phyloP scores from a whole-genome alignment of 345 rosid genomes.

The Citrus maxima region DNA sequence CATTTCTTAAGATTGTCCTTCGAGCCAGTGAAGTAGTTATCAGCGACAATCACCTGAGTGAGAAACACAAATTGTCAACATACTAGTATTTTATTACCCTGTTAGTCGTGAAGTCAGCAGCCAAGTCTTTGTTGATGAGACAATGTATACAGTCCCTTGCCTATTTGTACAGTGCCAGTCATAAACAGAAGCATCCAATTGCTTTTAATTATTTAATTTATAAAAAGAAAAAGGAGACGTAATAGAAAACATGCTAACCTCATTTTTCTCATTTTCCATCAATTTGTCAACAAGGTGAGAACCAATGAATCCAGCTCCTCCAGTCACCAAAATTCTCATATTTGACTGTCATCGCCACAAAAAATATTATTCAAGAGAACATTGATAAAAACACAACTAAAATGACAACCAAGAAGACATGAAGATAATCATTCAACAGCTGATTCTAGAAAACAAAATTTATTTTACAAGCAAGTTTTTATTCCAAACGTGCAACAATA shows the following conservation, averaged over 20 bases:
- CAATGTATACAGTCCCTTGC: neutral
- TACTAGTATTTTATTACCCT: neutral
- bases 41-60: constrained; percentile 77
- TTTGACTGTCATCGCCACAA: constrained; percentile 54
- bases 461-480: neutral
- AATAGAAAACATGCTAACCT: constrained; percentile 40
- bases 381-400: neutral
- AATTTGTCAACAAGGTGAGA: constrained; percentile 90
- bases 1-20: constrained; percentile 84
- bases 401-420: neutral
- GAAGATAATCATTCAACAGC: neutral
- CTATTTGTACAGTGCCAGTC: neutral
- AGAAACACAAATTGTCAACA: neutral
- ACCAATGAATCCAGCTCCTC: constrained; percentile 98
- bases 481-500: neutral
- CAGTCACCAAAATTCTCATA: constrained; percentile 92
- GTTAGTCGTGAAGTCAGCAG: neutral
- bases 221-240: neutral
- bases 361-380: constrained; percentile 4
- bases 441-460: neutral
- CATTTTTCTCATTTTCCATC: constrained; percentile 94
- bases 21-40: constrained; percentile 91
- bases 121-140: neutral
- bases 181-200: neutral
- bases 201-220: neutral